phyloP scores from a whole-genome alignment of 2,329 filamentous ascomycete genomes.

The Paraphaeosphaeria minitans region DNA sequence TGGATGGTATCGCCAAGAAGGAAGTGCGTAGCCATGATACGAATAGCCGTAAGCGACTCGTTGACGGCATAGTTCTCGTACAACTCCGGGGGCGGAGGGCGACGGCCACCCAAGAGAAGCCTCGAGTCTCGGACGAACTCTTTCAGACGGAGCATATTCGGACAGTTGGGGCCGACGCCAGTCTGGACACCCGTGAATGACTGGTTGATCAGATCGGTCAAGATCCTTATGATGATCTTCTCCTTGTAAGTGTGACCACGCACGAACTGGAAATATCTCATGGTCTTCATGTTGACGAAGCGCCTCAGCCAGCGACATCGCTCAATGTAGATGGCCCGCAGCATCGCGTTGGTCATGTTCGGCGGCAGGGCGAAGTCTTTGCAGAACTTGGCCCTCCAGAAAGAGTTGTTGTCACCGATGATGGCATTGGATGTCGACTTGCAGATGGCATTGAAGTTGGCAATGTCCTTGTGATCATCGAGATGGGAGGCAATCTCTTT shows the following conservation, averaged over 20 bases:
- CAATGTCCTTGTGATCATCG: constrained; percentile 51
- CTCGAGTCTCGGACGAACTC: constrained; percentile 39
- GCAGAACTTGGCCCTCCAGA: constrained; percentile 56
- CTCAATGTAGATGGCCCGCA: constrained; percentile 35
- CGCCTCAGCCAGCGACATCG: constrained; percentile 29
- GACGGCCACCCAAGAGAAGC: constrained; percentile 32
- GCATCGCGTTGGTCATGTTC: constrained; percentile 30
- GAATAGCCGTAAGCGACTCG: constrained; percentile 32
- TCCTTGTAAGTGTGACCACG: constrained; percentile 32
- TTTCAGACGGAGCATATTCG: constrained; percentile 41
- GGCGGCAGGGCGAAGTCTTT: constrained; percentile 47
- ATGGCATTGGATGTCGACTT: constrained; percentile 46
- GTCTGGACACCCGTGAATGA: constrained; percentile 33
- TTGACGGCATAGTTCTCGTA: constrained; percentile 13
- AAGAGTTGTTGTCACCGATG: constrained; percentile 46
- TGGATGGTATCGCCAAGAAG: constrained; percentile 28
- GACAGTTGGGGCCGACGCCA: constrained; percentile 33
- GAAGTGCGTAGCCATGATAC: constrained; percentile 42
- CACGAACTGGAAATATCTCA: constrained; percentile 17
- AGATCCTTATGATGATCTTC: constrained; percentile 41
- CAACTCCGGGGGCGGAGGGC: constrained; percentile 14
- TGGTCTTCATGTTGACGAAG: constrained; percentile 14
- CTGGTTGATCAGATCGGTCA: constrained; percentile 52
- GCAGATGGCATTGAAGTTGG: constrained; percentile 50
- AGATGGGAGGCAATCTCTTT: constrained; percentile 47